Percentiles rank a stretch among this genome's conserved stretches.
These are phyloP conservation scores for Euphrasia arctica DNA, from an alignment of 305 asterid species.

Conservation along the genomic window DNA sequence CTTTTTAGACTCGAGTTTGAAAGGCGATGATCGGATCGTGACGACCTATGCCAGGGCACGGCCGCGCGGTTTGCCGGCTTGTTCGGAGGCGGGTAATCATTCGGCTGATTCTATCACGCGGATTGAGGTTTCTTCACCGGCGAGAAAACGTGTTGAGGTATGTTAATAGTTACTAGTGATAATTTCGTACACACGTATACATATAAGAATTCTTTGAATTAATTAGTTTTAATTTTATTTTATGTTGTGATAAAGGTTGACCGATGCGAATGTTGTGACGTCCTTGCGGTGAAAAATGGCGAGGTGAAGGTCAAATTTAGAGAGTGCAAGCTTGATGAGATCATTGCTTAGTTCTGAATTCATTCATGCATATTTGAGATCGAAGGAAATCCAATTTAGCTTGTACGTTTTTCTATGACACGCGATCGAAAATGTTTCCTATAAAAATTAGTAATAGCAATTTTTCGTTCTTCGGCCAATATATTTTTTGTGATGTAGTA, in stretches of 20 bases:
- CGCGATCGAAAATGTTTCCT: too few relatives aligned
- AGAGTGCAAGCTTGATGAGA: conserved; percentile 30
- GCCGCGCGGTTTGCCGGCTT: conserved; percentile 35
- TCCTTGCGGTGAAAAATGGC: conserved; percentile 19
- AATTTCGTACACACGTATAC: too few relatives aligned
- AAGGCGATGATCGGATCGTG: conserved; percentile 17
- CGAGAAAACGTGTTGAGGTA: conserved; percentile 36
- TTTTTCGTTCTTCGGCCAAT: too few relatives aligned
- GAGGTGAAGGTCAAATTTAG: conserved; percentile 27
- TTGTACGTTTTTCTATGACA: too few relatives aligned
- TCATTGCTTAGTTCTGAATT: conserved; percentile 22
- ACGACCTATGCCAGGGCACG: conserved; percentile 33
- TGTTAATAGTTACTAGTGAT: neutral
- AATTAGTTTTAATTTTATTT: neutral
- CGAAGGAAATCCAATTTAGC: too few relatives aligned
- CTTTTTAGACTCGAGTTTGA: conserved; percentile 32
- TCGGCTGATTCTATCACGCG: conserved; percentile 37
- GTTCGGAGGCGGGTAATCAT: conserved; percentile 36
- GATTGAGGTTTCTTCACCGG: conserved; percentile 31
- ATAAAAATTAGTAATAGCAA: too few relatives aligned
- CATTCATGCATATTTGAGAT: too few relatives aligned
- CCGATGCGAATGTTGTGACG: conserved; percentile 41
- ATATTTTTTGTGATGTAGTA: too few relatives aligned
- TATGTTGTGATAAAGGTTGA: conserved; percentile 29
- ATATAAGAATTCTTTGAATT: neutral